Conservation (phyloP, 352 stramenopile species). For the Peronospora belbahrii region DNA sequence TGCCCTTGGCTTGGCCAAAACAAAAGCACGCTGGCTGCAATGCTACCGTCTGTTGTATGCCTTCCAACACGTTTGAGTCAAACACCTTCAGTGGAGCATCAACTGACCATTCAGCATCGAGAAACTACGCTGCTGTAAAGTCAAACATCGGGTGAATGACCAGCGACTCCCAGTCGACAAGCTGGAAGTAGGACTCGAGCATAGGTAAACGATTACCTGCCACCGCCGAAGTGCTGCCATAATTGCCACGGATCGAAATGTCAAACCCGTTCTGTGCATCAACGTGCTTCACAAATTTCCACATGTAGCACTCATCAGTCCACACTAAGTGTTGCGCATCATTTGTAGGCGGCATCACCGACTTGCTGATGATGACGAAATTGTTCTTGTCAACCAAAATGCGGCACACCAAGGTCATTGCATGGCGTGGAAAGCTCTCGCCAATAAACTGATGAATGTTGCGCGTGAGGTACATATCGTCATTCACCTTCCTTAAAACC, state of each 20-base stretch:
- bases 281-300: constrained; percentile 56
- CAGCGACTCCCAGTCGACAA: constrained; percentile 81
- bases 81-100: constrained; percentile 8
- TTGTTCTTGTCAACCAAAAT: constrained; percentile 79
- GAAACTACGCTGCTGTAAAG: constrained; percentile 33
- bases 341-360: constrained; percentile 65
- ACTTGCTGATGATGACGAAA: constrained; percentile 79
- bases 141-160: constrained; percentile 75
- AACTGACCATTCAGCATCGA: constrained; percentile 4
- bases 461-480: constrained; percentile 80
- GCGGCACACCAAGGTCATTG: constrained; percentile 74
- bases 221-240: constrained; percentile 76
- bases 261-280: constrained; percentile 61
- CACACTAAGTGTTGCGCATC: constrained; percentile 82
- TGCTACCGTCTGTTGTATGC: constrained; percentile 10
- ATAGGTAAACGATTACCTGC: constrained; percentile 75
- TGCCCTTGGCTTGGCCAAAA: constrained; percentile 2
- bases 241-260: constrained; percentile 68
- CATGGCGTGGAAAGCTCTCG: constrained; percentile 77
- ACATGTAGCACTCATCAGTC: constrained; percentile 84
- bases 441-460: constrained; percentile 86
- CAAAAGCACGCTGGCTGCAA: constrained; percentile 4
- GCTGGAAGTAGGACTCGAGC: constrained; percentile 81
- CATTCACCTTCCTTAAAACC: constrained; percentile 80
- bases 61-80: constrained; percentile 11